Base-by-base conservation (phyloP, 352 stramenopile species). In the Globisporangium canariense region DNA sequence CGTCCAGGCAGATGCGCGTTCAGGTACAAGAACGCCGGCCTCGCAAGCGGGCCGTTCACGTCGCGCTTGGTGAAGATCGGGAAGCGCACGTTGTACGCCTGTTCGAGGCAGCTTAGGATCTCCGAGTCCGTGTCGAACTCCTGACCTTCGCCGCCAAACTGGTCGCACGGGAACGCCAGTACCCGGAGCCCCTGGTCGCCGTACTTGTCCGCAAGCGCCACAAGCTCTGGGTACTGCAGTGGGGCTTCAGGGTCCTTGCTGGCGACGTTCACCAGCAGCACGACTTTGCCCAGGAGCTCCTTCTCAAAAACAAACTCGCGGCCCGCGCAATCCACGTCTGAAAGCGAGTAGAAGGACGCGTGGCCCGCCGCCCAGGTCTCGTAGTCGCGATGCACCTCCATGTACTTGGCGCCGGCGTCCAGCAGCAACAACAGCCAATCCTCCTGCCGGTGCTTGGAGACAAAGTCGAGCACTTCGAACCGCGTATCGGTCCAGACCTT, bases 211-310 rank as follows among this genome's bases (percentile, higher is more conserved):
- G 43, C 36, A 1, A 96, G 59, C 61, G 79, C 64, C 6, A 74
- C 72, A 30, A 96, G 77, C 78, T 94, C 77, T 51, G 78, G 82
- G 76, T 90, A 94, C 68, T 95, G 88, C 55, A 71, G 49, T 58
- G 81, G 75, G 1, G 88, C 91, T 20, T 89, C 72, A 9, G 82
- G 81, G 78, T 89, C 91, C 73, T 84, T 81, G 2, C 75, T 87
- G 11, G 86, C 88, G 16, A 93, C 86, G 62, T 94, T 96, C 2
- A 94, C 84, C 67, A 96, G 77, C 34, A 77, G 45, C 25, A 85
- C 65, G 58, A 93, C 79, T 20, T 86, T 67, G 46, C 76, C 76
- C n/a, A 66, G 11, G 52, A 69, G 58, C 28, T 47, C 38, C 25
- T 28, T 1, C 25, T 62, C 58, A 63, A 84, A 66, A 4, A 30